Percentiles rank a stretch among this genome's conserved stretches.
Conservation (phyloP, 2,329 filamentous ascomycete genomes). For the Cadophora malorum region DNA sequence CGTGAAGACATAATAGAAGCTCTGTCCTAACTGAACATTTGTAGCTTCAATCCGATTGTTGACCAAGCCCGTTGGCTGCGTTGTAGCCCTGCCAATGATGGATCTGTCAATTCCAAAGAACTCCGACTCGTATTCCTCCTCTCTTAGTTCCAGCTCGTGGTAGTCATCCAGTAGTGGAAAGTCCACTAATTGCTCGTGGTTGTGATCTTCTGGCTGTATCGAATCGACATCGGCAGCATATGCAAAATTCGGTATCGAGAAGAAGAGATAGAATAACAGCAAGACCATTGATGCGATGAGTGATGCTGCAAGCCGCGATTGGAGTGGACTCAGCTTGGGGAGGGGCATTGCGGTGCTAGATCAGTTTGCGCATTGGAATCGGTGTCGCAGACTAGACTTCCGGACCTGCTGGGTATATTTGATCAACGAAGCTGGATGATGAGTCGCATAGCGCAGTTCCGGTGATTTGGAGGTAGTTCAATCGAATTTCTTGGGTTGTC, state of each 20-base stretch:
- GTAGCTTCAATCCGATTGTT: slow-evolving; percentile 70
- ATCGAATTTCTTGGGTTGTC: slow-evolving; percentile 23
- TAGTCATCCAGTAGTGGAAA: slow-evolving; percentile 43
- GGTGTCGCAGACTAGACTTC: neutral
- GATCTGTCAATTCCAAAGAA: slow-evolving; percentile 67
- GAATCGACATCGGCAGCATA: slow-evolving; percentile 63
- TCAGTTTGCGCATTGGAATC: slow-evolving; percentile 31
- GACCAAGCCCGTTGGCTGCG: slow-evolving; percentile 53
- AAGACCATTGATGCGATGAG: slow-evolving; percentile 65
- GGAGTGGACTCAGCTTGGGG: slow-evolving; percentile 67
- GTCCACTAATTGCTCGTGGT: slow-evolving; percentile 53
- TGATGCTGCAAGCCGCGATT: slow-evolving; percentile 75
- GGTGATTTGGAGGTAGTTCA: slow-evolving; percentile 5
- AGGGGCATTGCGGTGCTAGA: slow-evolving; percentile 43
- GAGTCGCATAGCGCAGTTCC: slow-evolving; percentile 4
- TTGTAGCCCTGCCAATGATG: slow-evolving; percentile 66
- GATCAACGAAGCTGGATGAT: slow-evolving; percentile 5
- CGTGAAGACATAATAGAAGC: slow-evolving; percentile 69
- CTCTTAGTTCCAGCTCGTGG: slow-evolving; percentile 44
- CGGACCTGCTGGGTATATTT: neutral
- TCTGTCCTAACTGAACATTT: slow-evolving; percentile 68
- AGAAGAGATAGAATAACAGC: slow-evolving; percentile 64
- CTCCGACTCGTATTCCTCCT: slow-evolving; percentile 61
- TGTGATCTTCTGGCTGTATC: slow-evolving; percentile 53
- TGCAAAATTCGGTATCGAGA: slow-evolving; percentile 65